Base-by-base conservation (phyloP, 352 stramenopile genomes). In the Phytopythium vexans region DNA sequence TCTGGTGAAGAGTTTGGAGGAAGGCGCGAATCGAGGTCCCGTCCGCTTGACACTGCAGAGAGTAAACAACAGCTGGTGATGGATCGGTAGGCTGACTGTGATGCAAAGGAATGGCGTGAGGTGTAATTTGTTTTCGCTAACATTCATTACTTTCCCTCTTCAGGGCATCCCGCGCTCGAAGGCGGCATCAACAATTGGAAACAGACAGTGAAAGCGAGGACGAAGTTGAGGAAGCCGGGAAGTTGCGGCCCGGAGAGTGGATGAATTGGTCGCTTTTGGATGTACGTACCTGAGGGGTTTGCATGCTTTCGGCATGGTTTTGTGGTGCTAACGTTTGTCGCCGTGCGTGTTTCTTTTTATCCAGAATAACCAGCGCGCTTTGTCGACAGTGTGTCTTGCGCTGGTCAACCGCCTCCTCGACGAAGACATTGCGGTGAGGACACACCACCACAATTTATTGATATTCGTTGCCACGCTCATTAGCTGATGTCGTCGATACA, bases 231-330 rank as follows among this genome's bases (percentile, higher is more conserved):
- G 63, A 72, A 9, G n/a, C 56, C 40, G 8, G 10, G 3, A 34
- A 41, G 14, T 32, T 49, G 27, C 44, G 27, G 27, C 46, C 54
- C 36, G 67, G 72, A 44, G 61, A 84, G 27, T 94, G 81, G 84
- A 75, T 94, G 37, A 70, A 92, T 47, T 94, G 84, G 84, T 70
- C 72, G 14, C 53, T 68, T 32, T 56, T 87, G 16, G 76, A 86
- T 59, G 72, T 82, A 46, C 33, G 64, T 41, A 14, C 8, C 12
- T 21, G 21, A 16, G n/a, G 36, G n/a, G 32, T 21, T 42, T 27
- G 21, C 34, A 12, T 10, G 48, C 36, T 45, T 38, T 16, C 21
- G 21, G 21, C 21, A 2, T 27, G 21, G 21, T 27, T 27, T 27
- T 27, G 21, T 27, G 21, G 21, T 27, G 21, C 21, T 27, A 27